These are phyloP conservation scores for Phaeolepiota aurea DNA, from an alignment of 768 basidiomycete genomes.

Conservation along the genomic window DNA sequence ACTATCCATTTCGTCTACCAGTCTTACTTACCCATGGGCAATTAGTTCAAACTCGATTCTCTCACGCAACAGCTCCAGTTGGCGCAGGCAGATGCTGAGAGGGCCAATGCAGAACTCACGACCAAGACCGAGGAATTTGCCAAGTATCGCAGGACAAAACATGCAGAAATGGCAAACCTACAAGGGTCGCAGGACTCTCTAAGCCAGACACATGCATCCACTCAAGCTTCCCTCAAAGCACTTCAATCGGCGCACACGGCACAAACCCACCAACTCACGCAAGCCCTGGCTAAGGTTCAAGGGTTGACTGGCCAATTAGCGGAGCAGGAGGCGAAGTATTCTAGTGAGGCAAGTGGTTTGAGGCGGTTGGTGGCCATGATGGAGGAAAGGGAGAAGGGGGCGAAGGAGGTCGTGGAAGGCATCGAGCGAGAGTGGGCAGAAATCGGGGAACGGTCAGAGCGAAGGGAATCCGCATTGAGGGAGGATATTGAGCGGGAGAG, in stretches of 20 bases:
- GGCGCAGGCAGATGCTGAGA: slow-evolving; percentile 68
- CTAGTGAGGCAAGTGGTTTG: slow-evolving; percentile 66
- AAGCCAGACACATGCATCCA: slow-evolving; percentile 55
- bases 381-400: slow-evolving; percentile 82
- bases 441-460: slow-evolving; percentile 60
- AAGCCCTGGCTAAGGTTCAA: slow-evolving; percentile 68
- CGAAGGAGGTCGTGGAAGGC: slow-evolving; percentile 71
- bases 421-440: slow-evolving; percentile 80
- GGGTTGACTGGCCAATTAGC: slow-evolving; percentile 72
- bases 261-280: slow-evolving; percentile 69
- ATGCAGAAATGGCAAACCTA: slow-evolving; percentile 65
- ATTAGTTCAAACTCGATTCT: slow-evolving; percentile 81
- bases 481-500: slow-evolving; percentile 71
- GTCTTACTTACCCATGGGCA: not conserved
- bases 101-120: slow-evolving; percentile 58
- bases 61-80: slow-evolving; percentile 76
- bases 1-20: slow-evolving; percentile 7
- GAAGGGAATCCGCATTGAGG: slow-evolving; percentile 55
- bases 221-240: slow-evolving; percentile 62
- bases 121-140: slow-evolving; percentile 77
- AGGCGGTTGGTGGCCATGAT: slow-evolving; percentile 74
- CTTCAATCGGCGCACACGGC: slow-evolving; percentile 65
- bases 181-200: slow-evolving; percentile 73
- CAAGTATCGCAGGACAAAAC: slow-evolving; percentile 74
- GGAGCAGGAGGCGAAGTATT: slow-evolving; percentile 78